Evolutionary conservation across 805 yeast species (phyloP).

Genomic region (Saturnispora galanensis): DNA sequence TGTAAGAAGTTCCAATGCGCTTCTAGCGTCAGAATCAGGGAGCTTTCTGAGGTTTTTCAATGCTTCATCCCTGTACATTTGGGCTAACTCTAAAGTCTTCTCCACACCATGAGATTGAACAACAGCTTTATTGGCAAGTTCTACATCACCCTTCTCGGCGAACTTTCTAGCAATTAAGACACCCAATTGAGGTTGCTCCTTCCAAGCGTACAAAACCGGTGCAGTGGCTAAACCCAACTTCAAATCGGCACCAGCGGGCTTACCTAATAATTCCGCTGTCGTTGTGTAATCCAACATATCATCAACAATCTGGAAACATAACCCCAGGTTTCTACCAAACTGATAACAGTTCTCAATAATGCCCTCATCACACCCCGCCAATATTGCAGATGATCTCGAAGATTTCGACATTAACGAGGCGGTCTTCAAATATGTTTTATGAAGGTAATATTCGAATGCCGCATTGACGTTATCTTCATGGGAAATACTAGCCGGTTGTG

Average conservation of each 20-base stretch:
- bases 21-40: constrained; percentile 84
- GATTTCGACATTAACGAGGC: constrained; percentile 92
- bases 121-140: constrained; percentile 69
- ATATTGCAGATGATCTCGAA: constrained; percentile 84
- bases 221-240: constrained; percentile 94
- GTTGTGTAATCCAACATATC: constrained; percentile 93
- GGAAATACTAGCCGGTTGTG: constrained; percentile 25
- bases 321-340: constrained; percentile 86
- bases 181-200: constrained; percentile 74
- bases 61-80: constrained; percentile 68
- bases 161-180: constrained; percentile 78
- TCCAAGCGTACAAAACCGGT: constrained; percentile 93
- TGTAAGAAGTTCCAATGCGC: constrained; percentile 79
- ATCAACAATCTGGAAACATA: constrained; percentile 93
- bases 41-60: constrained; percentile 57
- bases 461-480: constrained; percentile 64
- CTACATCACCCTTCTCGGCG: constrained; percentile 71
- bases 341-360: constrained; percentile 82
- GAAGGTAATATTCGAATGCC: constrained; percentile 92
- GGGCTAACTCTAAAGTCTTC: constrained; percentile 68
- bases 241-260: constrained; percentile 93
- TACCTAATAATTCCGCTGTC: constrained; percentile 77
- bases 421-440: constrained; percentile 90
- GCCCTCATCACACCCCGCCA: constrained; percentile 70
- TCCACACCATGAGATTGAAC: constrained; percentile 61